Base-by-base conservation (phyloP, 148 eudicot species). In the Linanthus parryae region DNA sequence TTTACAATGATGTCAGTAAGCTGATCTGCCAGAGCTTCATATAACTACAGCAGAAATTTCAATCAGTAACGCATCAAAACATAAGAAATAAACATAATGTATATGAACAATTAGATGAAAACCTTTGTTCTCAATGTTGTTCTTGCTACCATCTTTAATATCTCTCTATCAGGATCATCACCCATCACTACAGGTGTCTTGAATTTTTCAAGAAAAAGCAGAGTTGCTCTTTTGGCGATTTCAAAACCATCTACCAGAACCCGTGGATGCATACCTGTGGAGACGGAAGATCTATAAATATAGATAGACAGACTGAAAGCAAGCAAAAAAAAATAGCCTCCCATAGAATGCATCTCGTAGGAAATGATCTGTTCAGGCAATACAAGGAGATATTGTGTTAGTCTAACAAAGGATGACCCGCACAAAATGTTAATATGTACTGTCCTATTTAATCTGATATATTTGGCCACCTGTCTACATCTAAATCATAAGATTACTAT, bases 171-270 rank as follows among this genome's bases (percentile, higher is more conserved):
- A 41, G 98, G 98, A 20, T 92, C 88, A 52, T 84, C 72, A 27
- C 98, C 98, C 80, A 92, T 84, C 52, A 84, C 81, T 39, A 92
- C 98, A 49, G 90, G 88, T 70, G 94, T 92, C 73, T 92, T 92
- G 47, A 92, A 92, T 60, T 79, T 84, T 52, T 92, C 96, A 10
- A 92, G 74, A 73, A 81, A 87, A 26, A 78, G 79, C 48, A 92
- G 85, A 34, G 96, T 87, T 54, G 98, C 98, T 70, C 75, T 75
- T 76, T 92, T 92, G 18, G 96, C 98, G 58, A 92, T 84, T 67
- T 92, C 98, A 67, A 92, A 84, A 48, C 98, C 98, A 67, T 92
- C 98, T 54, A 92, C 98, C 59, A 92, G 44, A 38, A 92, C 83
- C 46, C 96, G 94, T 45, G 98, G 98, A 71, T 92, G 98, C 95